phyloP scores from a whole-genome alignment of 306 rosid species.

The Herpetospermum pedunculosum region DNA sequence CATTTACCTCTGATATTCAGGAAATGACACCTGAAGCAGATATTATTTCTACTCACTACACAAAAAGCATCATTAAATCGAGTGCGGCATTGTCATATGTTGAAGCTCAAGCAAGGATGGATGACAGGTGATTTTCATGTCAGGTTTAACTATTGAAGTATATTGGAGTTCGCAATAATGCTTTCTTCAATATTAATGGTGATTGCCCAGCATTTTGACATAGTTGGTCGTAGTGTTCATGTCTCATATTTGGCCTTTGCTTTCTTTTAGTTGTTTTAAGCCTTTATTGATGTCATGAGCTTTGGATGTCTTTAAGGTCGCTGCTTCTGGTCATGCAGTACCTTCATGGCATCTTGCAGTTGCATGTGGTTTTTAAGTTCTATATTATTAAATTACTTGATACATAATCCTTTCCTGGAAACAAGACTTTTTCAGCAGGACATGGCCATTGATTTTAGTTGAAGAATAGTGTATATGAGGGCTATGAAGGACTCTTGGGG shows the following conservation, averaged over 20 bases:
- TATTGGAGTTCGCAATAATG: constrained; percentile 1
- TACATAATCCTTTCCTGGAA: neutral
- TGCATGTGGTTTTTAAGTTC: no score
- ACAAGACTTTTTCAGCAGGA: neutral
- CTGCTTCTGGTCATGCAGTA: neutral
- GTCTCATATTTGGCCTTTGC: neutral
- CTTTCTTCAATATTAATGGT: neutral
- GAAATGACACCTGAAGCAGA: constrained; percentile 97
- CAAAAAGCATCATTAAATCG: constrained; percentile 85
- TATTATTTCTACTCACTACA: constrained; percentile 58
- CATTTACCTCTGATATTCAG: constrained; percentile 32
- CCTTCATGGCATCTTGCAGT: neutral
- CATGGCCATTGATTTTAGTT: neutral
- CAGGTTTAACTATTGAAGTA: constrained; percentile 10
- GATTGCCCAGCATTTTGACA: neutral
- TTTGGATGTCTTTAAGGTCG: neutral
- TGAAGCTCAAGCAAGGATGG: constrained; percentile 99
- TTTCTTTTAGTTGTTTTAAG: neutral
- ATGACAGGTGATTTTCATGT: constrained; percentile 61
- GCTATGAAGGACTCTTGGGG: neutral
- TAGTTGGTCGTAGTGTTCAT: neutral
- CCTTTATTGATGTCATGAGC: neutral
- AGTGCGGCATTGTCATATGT: constrained; percentile 83
- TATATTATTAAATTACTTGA: no score
- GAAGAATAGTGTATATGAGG: neutral